These are phyloP conservation scores for Pythium folliculosum DNA, from an alignment of 352 stramenopile genomes.

Conservation along the genomic window DNA sequence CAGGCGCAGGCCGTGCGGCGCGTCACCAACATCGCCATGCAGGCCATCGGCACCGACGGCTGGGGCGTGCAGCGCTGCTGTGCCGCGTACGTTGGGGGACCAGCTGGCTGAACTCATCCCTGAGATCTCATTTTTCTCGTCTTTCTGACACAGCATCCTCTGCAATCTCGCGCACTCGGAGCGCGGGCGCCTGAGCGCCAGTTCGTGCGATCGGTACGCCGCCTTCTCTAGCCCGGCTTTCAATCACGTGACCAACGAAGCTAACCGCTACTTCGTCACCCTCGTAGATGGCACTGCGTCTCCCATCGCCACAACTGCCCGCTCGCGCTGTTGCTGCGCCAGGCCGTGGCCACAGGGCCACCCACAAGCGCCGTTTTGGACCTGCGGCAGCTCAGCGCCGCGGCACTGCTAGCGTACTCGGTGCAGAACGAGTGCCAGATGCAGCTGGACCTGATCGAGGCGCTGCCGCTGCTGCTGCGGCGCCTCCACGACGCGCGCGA, in stretches of 20 bases:
- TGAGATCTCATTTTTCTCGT: conserved; percentile 5
- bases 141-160: conserved; percentile 44
- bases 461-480: conserved; percentile 45
- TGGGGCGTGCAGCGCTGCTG: conserved; percentile 25
- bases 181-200: conserved; percentile 51
- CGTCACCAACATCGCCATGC: conserved; percentile 44
- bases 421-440: conserved; percentile 69
- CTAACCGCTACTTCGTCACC: background rate
- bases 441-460: conserved; percentile 60
- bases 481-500: conserved; percentile 38
- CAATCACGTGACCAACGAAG: background rate
- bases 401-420: conserved; percentile 63
- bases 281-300: conserved; percentile 61
- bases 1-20: conserved; percentile 56
- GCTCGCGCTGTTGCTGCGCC: conserved; percentile 51
- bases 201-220: conserved; percentile 58
- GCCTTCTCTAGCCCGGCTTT: background rate
- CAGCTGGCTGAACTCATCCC: background rate
- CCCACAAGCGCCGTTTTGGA: conserved; percentile 20
- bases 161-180: conserved; percentile 62
- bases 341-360: conserved; percentile 23
- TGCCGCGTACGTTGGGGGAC: conserved; percentile 8
- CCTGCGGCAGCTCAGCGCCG: conserved; percentile 47
- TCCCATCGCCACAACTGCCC: conserved; percentile 73
- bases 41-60: conserved; percentile 29